phyloP scores from a whole-genome alignment of 768 basidiomycete species.

The Sistotremastrum niveocremeum region DNA sequence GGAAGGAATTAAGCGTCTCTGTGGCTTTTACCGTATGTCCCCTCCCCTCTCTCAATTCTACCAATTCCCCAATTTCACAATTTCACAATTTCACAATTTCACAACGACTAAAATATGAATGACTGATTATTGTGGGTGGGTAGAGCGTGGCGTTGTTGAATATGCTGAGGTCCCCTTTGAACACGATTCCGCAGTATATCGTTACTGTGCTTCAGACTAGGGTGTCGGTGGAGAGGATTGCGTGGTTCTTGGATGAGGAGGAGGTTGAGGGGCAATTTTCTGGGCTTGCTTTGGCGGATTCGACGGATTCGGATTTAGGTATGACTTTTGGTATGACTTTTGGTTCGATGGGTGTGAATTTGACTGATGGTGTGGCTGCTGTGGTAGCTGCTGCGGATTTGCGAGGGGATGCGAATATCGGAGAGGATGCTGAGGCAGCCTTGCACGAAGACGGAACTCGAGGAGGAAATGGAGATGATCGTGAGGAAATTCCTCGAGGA shows the following conservation, averaged over 20 bases:
- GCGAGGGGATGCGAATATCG: too few relatives aligned
- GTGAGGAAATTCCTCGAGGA: too few relatives aligned
- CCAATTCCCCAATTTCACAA: too few relatives aligned
- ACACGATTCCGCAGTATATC: slow-evolving; percentile 68
- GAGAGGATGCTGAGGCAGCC: too few relatives aligned
- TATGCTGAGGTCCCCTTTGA: slow-evolving; percentile 62
- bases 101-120: neutral
- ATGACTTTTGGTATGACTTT: too few relatives aligned
- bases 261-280: slow-evolving; percentile 61
- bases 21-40: slow-evolving; percentile 68
- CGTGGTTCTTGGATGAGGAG: slow-evolving; percentile 53
- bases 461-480: too few relatives aligned
- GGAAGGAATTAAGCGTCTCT: slow-evolving; percentile 62
- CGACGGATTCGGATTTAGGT: too few relatives aligned
- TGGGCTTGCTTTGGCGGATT: slow-evolving; percentile 31
- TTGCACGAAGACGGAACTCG: slow-evolving; percentile 17
- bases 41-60: too few relatives aligned
- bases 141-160: slow-evolving; percentile 70
- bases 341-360: slow-evolving; percentile 12
- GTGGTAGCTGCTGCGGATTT: too few relatives aligned
- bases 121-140: neutral
- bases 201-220: slow-evolving; percentile 63
- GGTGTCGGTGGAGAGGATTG: slow-evolving; percentile 55
- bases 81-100: too few relatives aligned
- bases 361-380: too few relatives aligned